Evolutionary conservation across 768 basidiomycete genomes (phyloP).

Genomic region (Hemileccinum rubropunctum): DNA sequence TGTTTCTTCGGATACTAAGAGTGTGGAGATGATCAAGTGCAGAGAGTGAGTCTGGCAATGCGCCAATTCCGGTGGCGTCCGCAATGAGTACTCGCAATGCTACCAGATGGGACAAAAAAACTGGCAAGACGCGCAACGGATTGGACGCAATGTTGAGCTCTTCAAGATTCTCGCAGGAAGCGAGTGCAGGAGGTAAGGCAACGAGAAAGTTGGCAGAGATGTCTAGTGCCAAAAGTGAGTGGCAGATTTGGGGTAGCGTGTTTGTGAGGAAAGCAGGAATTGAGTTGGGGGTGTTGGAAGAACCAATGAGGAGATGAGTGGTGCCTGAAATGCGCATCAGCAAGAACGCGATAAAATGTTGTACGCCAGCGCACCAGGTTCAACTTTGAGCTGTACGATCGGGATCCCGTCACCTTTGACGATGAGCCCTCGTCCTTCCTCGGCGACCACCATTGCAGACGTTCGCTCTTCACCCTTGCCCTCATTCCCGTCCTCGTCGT

Average conservation of each 20-base stretch:
- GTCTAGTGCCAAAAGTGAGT: constrained; percentile 87
- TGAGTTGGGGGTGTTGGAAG: constrained; percentile 70
- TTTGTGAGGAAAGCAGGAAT: constrained; percentile 73
- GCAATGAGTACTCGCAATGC: constrained; percentile 87
- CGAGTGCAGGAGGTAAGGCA: constrained; percentile 79
- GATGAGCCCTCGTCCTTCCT: constrained; percentile 83
- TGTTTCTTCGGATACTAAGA: constrained; percentile 85
- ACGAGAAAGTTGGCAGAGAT: constrained; percentile 86
- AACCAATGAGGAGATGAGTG: constrained; percentile 91
- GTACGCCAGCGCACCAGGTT: constrained; percentile 55
- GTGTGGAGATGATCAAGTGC: constrained; percentile 83
- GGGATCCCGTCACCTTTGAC: constrained; percentile 66
- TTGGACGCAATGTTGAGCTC: constrained; percentile 94
- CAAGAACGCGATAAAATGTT: neutral
- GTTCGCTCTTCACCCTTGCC: constrained; percentile 66
- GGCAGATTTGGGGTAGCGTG: constrained; percentile 67
- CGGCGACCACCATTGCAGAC: constrained; percentile 73
- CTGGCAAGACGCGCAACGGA: constrained; percentile 86
- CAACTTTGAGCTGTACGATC: constrained; percentile 60
- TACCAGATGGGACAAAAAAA: constrained; percentile 74
- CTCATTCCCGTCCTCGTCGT: constrained; percentile 50
- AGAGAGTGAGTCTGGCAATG: constrained; percentile 71
- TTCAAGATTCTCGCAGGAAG: constrained; percentile 78
- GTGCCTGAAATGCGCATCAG: constrained; percentile 54
- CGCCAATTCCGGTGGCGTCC: constrained; percentile 82